Base-by-base conservation (phyloP, 2,329 filamentous ascomycete genomes). In the Fusarium sublunatum region DNA sequence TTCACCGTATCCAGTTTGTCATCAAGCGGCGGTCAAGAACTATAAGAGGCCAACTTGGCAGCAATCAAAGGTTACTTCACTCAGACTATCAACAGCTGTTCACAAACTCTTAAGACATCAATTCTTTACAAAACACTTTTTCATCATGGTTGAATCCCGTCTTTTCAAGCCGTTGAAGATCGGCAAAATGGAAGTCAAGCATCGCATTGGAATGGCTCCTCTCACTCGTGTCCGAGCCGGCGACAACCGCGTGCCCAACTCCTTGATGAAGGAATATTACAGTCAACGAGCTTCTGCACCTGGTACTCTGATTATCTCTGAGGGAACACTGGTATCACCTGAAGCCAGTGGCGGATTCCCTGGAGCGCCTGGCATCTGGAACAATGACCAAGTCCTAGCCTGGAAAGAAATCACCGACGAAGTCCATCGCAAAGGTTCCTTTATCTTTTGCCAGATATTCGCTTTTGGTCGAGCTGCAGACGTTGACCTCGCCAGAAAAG, bases 371-470 rank as follows among this genome's bases (percentile, higher is more conserved):
- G 87, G 86, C 2, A 85, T 91, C 62, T 90, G 80, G 75, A 83
- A 69, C 36, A 73, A 81, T 0, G 80, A 77, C 7, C 87, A 90
- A 57, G 78, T 89, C 40, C 75, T 76, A 0, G 83, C 78, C 0
- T 91, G 88, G 88, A 85, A 81, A 55, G 73, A 79, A 13, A 78
- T 91, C 47, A 87, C 84, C 1, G 83, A 87, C 25, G 84, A 83
- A 1, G 87, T 91, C 1, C 89, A 92, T 71, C 76, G 78, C 31
- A 87, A 87, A 67, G 84, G 83, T 4, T 82, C 79, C 9, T 85
- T 81, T 69, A 86, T 90, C 47, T 89, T 80, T 74, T 72, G 81
- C 2, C 89, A 91, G 69, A 77, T 91, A 0, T 90, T 86, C 80
- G 82, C 81, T 0, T 76, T 86, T 6, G 88, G 89, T 5, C 82